phyloP scores from a whole-genome alignment of 2,329 filamentous ascomycete genomes.

The Clarireedia sp. region DNA sequence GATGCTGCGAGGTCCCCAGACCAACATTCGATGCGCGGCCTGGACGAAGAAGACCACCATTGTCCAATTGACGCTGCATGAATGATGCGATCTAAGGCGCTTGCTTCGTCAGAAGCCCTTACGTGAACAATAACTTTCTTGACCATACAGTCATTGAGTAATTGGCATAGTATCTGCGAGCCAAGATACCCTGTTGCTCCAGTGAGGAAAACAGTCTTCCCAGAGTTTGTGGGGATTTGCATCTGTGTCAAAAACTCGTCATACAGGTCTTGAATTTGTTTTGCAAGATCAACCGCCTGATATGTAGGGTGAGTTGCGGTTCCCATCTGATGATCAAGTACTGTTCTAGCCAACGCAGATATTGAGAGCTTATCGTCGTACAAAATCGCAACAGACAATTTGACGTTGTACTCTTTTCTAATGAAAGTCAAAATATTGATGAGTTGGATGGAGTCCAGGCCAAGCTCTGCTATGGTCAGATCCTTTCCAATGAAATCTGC shows the following conservation, averaged over 20 bases:
- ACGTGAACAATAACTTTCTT: conserved; percentile 20
- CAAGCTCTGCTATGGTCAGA: background rate
- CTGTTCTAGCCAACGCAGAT: background rate
- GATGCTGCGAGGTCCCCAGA: conserved; percentile 65
- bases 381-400: background rate
- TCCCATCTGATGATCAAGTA: background rate
- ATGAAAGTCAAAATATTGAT: conserved; percentile 8
- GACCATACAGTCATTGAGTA: conserved; percentile 9
- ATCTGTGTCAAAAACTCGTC: background rate
- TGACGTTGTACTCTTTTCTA: conserved; percentile 6
- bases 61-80: conserved; percentile 11
- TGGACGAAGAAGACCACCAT: conserved; percentile 20
- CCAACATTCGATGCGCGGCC: conserved; percentile 20
- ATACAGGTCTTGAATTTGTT: conserved; percentile 2
- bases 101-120: conserved; percentile 9
- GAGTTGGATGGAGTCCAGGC: conserved; percentile 8
- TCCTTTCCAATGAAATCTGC: background rate
- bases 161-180: conserved; percentile 29
- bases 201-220: conserved; percentile 29
- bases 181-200: conserved; percentile 37
- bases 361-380: conserved; percentile 2
- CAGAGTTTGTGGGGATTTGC: background rate
- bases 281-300: conserved; percentile 1
- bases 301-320: background rate
- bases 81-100: conserved; percentile 12